Percentiles rank a stretch among this genome's conserved stretches.
These are phyloP conservation scores for Selaginella tamariscina DNA, from an alignment of 75 land plant species.

Conservation along the genomic window DNA sequence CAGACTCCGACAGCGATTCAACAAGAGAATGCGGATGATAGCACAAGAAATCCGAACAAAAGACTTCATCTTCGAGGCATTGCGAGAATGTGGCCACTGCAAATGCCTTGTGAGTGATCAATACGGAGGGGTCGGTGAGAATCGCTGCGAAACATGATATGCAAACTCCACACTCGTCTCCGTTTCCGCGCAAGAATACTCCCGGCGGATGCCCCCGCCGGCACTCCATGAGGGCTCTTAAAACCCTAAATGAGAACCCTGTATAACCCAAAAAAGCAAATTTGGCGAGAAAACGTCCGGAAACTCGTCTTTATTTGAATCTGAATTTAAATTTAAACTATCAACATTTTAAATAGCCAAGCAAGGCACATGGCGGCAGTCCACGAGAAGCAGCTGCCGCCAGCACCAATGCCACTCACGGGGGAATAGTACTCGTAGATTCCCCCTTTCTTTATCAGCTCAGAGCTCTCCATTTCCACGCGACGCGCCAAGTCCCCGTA, in stretches of 20 bases:
- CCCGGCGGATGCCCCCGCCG: neutral
- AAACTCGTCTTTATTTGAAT: no score
- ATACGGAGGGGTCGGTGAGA: constrained; percentile 40
- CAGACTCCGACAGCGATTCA: constrained; percentile 43
- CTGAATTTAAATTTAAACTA: no score
- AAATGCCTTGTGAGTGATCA: constrained; percentile 52
- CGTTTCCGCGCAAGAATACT: neutral
- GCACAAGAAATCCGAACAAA: constrained; percentile 23
- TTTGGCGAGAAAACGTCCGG: no score
- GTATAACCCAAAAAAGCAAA: no score
- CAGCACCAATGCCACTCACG: constrained; percentile 17
- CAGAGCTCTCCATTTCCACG: constrained; percentile 8
- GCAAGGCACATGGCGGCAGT: constrained; percentile 23
- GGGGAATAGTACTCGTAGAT: constrained; percentile 16
- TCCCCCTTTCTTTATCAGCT: constrained; percentile 15
- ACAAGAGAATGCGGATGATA: constrained; percentile 51
- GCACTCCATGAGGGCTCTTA: no score
- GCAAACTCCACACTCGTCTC: constrained; percentile 49
- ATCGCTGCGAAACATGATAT: constrained; percentile 60
- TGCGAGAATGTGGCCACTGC: constrained; percentile 59
- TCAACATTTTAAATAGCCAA: constrained; percentile 14
- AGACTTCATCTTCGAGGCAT: constrained; percentile 33
- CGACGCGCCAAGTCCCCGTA: constrained; percentile 16
- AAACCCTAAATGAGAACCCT: no score
- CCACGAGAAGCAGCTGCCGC: constrained; percentile 18